A percentile compares a stretch with the other conserved stretches of the same genome.
phyloP scores from a whole-genome alignment of 306 rosid species.

The Prunus mira region DNA sequence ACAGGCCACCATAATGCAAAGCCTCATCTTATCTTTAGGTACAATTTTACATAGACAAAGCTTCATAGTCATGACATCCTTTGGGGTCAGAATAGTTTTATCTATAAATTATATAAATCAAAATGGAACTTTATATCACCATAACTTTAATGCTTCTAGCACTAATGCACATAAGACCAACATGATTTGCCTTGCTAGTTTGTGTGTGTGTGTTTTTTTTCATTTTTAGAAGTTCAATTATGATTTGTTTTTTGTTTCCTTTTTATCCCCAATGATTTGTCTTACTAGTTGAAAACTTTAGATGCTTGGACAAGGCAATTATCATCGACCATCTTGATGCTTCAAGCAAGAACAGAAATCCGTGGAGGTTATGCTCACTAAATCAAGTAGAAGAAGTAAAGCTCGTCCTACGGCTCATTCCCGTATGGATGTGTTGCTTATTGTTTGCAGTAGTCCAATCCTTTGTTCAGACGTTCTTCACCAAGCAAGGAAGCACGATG shows the following conservation, averaged over 20 bases:
- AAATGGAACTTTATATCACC: not conserved
- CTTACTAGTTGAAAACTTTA: constrained; percentile 14
- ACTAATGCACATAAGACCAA: not conserved
- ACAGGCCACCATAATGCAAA: not conserved
- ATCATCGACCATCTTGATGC: constrained; percentile 47
- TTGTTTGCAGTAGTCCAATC: constrained; percentile 63
- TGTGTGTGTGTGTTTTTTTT: not conserved
- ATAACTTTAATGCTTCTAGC: not conserved
- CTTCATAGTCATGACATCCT: not conserved
- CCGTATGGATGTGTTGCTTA: constrained; percentile 61
- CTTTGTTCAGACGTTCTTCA: constrained; percentile 51
- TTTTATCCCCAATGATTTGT: not conserved
- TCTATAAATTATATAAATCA: too few species aligned
- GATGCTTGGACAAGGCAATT: constrained; percentile 64
- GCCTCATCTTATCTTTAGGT: not conserved
- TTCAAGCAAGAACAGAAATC: constrained; percentile 44
- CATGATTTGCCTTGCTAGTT: not conserved
- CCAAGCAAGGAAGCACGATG: constrained; percentile 68
- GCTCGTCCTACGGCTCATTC: constrained; percentile 54
- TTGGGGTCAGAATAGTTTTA: too few species aligned
- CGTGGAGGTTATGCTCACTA: constrained; percentile 68
- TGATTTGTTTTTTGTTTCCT: not conserved
- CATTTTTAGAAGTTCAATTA: not conserved
- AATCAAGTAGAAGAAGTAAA: constrained; percentile 69
- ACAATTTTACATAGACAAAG: not conserved